phyloP scores from a whole-genome alignment of 2,329 filamentous ascomycete species.

The Nannizziopsis arthrosporioides region DNA sequence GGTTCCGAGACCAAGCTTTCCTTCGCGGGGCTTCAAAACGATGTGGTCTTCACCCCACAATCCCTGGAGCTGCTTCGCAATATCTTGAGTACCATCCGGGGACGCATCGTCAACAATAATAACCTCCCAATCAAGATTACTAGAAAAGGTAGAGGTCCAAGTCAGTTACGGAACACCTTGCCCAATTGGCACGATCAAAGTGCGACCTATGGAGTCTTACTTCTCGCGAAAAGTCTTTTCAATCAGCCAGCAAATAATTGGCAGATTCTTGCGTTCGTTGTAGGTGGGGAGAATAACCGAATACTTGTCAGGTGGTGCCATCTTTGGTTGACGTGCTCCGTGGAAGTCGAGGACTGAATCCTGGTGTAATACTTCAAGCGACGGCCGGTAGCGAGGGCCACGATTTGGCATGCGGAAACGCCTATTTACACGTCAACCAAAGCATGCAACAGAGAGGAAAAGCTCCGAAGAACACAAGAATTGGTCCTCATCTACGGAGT shows the following conservation, averaged over 20 bases:
- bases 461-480: neutral
- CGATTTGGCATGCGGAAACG: slow-evolving; percentile 18
- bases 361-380: slow-evolving; percentile 16
- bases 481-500: neutral
- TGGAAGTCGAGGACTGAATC: slow-evolving; percentile 14
- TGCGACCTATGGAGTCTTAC: slow-evolving; percentile 41
- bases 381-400: slow-evolving; percentile 17
- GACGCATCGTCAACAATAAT: slow-evolving; percentile 98
- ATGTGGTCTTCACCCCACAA: slow-evolving; percentile 67
- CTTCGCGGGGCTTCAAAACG: slow-evolving; percentile 72
- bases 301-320: slow-evolving; percentile 53
- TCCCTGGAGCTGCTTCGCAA: slow-evolving; percentile 81
- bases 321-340: slow-evolving; percentile 7
- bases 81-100: slow-evolving; percentile 83
- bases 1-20: slow-evolving; percentile 93
- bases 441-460: neutral
- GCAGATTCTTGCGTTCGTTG: slow-evolving; percentile 95
- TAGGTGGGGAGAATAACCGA: slow-evolving; percentile 96
- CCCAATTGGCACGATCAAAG: neutral
- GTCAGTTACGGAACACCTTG: neutral
- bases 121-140: slow-evolving; percentile 90
- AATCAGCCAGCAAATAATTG: slow-evolving; percentile 88
- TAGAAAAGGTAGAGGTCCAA: slow-evolving; percentile 28
- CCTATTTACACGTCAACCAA: slow-evolving; percentile 10
- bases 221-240: slow-evolving; percentile 82